phyloP scores from a whole-genome alignment of 2,329 filamentous ascomycete genomes.

The Coniochaeta sp. region DNA sequence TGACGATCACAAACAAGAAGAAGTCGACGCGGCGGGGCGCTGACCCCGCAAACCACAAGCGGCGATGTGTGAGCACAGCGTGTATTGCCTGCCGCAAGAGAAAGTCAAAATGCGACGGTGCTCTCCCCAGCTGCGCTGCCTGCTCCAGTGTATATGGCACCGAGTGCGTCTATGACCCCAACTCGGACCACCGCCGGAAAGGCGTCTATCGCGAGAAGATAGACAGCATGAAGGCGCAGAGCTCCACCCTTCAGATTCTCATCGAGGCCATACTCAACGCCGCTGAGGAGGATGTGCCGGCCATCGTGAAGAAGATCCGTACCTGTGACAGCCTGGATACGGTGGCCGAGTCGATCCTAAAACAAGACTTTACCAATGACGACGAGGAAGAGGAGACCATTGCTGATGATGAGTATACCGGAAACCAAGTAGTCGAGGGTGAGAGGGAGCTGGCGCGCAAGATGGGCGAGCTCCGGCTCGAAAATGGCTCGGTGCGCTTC shows the following conservation, averaged over 20 bases:
- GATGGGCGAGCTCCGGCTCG: constrained; percentile 84
- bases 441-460: constrained; percentile 84
- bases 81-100: constrained; percentile 72
- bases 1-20: constrained; percentile 20
- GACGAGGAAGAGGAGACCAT: constrained; percentile 33
- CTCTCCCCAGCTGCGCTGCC: constrained; percentile 85
- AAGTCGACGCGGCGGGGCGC: constrained; percentile 44
- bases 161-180: constrained; percentile 89
- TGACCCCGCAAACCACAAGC: constrained; percentile 48
- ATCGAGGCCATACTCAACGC: constrained; percentile 90
- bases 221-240: constrained; percentile 78
- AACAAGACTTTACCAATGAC: constrained; percentile 26
- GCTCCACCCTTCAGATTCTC: constrained; percentile 83
- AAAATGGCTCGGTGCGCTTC: constrained; percentile 82
- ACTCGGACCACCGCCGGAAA: constrained; percentile 91
- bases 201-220: constrained; percentile 94
- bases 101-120: constrained; percentile 89
- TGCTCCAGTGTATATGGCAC: constrained; percentile 90
- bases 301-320: constrained; percentile 77
- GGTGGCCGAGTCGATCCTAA: constrained; percentile 46
- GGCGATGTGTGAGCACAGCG: constrained; percentile 76
- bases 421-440: constrained; percentile 36
- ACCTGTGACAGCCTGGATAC: constrained; percentile 65
- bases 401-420: constrained; percentile 25
- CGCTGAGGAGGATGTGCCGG: constrained; percentile 75